Evolutionary conservation across 179 eudicot genomes (phyloP), one percentile per base, ranked within the genome.

Genomic region (Silene noctiflora): DNA sequence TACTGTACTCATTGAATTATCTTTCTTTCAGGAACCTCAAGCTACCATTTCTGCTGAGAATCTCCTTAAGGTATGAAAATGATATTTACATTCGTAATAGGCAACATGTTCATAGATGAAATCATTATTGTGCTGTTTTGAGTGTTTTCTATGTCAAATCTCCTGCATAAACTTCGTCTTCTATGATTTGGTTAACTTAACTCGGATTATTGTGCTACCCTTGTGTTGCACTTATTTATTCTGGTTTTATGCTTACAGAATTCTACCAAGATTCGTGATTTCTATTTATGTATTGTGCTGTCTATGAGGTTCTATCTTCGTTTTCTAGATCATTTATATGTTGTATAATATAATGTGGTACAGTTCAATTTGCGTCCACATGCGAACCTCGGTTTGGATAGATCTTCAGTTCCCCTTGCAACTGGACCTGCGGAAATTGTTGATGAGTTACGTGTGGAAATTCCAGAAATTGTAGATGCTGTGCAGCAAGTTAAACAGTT

Each of bases 321-420:
- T 19, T 24, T 19, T 51, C 27, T 16, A 8, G 29, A 35, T 73
- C 8, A 44, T 3, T 9, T 46, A 3, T 39, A 42, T 3, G 12
- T 1, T 29, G 1, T 74, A 39, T 20, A 12, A 75, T n/a, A 56
- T 31, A 72, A 59, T 66, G 16, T 84, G 69, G 51, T 73, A 67
- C 91, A 95, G 98, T 95, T 93, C 87, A 84, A 83, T 72, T 84
- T 95, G 82, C 95, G 99, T 24, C 99, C 99, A 29, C 83, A 82
- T 74, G 80, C 95, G 76, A 89, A 82, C 78, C 93, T 95, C 56
- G 98, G 98, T 13, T 65, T 93, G 69, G 95, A 95, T 81, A 84
- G 83, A 81, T 85, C 91, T 35, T 80, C 84, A 20, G 83, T 93
- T 76, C 99, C 99, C 0, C 20, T 68, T 61, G 56, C 63, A 29